Conservation (phyloP, 1,139 yeast species). For the Yamadazyma conglobata region DNA sequence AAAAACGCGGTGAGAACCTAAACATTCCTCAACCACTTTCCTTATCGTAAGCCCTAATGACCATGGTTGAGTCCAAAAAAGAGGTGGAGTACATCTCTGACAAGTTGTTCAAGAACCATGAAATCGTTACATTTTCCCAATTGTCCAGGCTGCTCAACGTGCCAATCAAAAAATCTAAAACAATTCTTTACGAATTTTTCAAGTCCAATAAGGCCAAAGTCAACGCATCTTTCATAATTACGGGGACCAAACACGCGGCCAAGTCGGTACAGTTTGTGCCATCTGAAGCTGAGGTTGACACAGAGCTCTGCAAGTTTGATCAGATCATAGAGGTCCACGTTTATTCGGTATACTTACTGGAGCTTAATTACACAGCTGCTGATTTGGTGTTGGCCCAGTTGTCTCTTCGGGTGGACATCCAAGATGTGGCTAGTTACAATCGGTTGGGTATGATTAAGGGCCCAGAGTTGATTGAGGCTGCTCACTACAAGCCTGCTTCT, state of each 20-base stretch:
- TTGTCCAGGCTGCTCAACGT: constrained; percentile 9
- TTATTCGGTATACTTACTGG: constrained; percentile 25
- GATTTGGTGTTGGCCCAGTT: constrained; percentile 32
- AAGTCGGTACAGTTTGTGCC: constrained; percentile 21
- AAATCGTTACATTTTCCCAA: constrained; percentile 12
- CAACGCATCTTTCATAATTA: constrained; percentile 32
- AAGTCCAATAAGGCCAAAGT: constrained; percentile 28
- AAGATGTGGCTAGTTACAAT: constrained; percentile 20
- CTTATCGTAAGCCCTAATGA: too few relatives aligned
- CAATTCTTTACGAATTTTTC: constrained; percentile 29
- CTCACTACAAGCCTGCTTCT: background rate
- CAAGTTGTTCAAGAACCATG: constrained; percentile 19
- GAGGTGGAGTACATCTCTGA: constrained; percentile 31
- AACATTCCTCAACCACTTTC: too few relatives aligned
- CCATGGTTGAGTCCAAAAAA: constrained; percentile 29
- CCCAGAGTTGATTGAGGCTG: constrained; percentile 20
- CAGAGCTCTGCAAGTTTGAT: constrained; percentile 18
- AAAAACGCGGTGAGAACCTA: too few relatives aligned
- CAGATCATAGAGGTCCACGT: constrained; percentile 28
- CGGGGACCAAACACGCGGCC: constrained; percentile 20
- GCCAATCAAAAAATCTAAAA: constrained; percentile 22
- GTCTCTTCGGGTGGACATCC: constrained; percentile 18
- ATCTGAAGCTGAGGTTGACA: constrained; percentile 18
- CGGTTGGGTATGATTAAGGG: constrained; percentile 35
- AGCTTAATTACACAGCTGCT: constrained; percentile 15